Conservation (phyloP, 139 green algal species). For the Chlorella sp. region DNA sequence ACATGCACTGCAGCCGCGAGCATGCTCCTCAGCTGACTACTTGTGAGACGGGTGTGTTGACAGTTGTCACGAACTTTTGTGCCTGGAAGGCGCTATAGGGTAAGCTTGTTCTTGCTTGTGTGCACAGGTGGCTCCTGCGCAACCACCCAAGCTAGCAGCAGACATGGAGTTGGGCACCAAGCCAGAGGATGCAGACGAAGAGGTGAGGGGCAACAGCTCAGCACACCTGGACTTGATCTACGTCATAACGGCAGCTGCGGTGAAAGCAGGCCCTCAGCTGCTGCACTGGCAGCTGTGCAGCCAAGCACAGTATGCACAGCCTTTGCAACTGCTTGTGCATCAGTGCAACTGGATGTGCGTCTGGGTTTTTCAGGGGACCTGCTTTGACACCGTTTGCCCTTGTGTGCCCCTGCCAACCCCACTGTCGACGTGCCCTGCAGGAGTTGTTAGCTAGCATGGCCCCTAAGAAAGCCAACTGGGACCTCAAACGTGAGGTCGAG, state of each 20-base stretch:
- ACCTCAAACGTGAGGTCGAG: conserved; percentile 74
- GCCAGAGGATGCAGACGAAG: conserved; percentile 35
- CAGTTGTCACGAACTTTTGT: too few relatives aligned
- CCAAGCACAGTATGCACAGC: neutral
- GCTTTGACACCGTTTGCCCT: too few relatives aligned
- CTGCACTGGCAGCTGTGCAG: neutral
- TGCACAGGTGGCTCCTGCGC: conserved; percentile 42
- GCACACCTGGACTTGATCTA: too few relatives aligned
- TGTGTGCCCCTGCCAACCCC: too few relatives aligned
- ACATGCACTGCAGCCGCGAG: too few relatives aligned
- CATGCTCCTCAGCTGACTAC: too few relatives aligned
- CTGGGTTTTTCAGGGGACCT: neutral
- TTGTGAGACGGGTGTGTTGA: neutral
- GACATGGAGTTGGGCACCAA: conserved; percentile 40
- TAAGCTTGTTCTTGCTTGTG: too few relatives aligned
- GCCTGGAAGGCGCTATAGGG: too few relatives aligned
- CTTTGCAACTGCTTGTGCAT: neutral
- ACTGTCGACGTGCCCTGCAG: conserved; percentile 14
- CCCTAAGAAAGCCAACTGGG: conserved; percentile 87
- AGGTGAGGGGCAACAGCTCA: conserved; percentile 37
- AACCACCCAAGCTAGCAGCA: conserved; percentile 50
- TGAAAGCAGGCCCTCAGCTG: neutral
- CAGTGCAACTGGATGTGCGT: neutral
- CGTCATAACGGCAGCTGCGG: too few relatives aligned
- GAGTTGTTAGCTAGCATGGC: conserved; percentile 81